phyloP scores from a whole-genome alignment of 306 rosid genomes.

The Prunus armeniaca region DNA sequence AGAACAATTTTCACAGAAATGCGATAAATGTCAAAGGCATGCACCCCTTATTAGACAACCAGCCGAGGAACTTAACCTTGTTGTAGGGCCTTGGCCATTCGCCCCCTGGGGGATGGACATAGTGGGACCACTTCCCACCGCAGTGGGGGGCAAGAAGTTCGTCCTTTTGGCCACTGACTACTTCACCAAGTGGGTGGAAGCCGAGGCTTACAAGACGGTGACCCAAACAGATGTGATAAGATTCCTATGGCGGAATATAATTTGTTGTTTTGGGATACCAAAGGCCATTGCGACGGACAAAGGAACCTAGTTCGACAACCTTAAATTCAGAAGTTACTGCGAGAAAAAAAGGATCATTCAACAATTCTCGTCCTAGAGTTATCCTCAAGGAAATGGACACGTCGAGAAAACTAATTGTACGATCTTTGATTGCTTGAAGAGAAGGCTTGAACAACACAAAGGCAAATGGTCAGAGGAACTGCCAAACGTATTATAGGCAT shows the following conservation, averaged over 20 bases:
- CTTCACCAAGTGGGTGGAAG: not conserved
- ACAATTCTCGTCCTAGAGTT: too few species aligned
- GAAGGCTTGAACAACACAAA: too few species aligned
- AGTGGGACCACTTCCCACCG: fast-evolving
- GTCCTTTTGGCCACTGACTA: not conserved
- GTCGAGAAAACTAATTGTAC: not conserved
- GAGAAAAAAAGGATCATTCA: too few species aligned
- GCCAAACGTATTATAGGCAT: too few species aligned
- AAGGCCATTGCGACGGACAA: not conserved
- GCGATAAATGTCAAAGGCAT: not conserved
- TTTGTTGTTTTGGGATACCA: not conserved
- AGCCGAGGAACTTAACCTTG: fast-evolving
- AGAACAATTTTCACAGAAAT: fast-evolving
- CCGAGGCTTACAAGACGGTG: not conserved
- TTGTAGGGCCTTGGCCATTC: fast-evolving
- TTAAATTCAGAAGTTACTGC: too few species aligned
- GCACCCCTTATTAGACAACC: fast-evolving
- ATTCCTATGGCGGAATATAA: not conserved
- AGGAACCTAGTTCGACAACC: not conserved
- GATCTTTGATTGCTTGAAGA: too few species aligned
- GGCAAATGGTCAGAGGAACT: too few species aligned
- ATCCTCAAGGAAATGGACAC: not conserved
- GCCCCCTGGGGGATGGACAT: not conserved
- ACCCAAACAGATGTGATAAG: not conserved
- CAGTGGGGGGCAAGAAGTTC: fast-evolving